Base-by-base conservation (phyloP, 345 rosid genomes). In the Atalantia buxifolia region DNA sequence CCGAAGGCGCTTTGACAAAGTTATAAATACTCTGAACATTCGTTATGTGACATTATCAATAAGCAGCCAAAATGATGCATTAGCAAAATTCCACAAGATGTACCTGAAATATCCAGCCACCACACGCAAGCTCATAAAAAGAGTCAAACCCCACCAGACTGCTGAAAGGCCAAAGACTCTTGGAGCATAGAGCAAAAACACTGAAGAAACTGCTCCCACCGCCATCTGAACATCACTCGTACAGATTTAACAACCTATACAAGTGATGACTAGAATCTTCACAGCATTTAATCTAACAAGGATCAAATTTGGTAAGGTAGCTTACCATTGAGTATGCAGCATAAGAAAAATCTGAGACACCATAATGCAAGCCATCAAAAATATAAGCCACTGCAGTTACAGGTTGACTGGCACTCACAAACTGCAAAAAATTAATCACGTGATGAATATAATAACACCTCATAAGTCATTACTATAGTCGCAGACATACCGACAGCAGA, bases 311-410 rank as follows among this genome's bases (percentile, higher is more conserved):
- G 6, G 33, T 24, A 42, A 6, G 60, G 21, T 13, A 35, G 60
- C 56, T 78, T 84, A 85, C 90, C 88, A 79, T 84, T 7, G 90
- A 85, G 79, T 70, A 82, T n/a, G 90, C 90, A 22, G 88, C 87
- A 30, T 78, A 85, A 16, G 84, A 72, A 56, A 88, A 88, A 78
- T 88, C 88, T 0, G 88, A 85, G n/a, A 86, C 72, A 6, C 90
- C 88, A 14, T 82, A 88, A 62, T 88, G 88, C 70, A 88, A 81
- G 64, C 90, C 90, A 40, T 88, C 90, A 30, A 85, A 88, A 22
- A 82, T 79, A 57, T 82, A 88, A 60, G 90, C 90, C 67, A 85
- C 60, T 12, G 86, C 87, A 69, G 80, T 82, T 70, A 85, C 57
- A 9, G 87, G 90, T 76, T 83, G 83, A 55, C 84, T 83, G 33